These are phyloP conservation scores for Diaporthe velutina DNA, from an alignment of 2,329 filamentous ascomycete species.

Conservation along the genomic window DNA sequence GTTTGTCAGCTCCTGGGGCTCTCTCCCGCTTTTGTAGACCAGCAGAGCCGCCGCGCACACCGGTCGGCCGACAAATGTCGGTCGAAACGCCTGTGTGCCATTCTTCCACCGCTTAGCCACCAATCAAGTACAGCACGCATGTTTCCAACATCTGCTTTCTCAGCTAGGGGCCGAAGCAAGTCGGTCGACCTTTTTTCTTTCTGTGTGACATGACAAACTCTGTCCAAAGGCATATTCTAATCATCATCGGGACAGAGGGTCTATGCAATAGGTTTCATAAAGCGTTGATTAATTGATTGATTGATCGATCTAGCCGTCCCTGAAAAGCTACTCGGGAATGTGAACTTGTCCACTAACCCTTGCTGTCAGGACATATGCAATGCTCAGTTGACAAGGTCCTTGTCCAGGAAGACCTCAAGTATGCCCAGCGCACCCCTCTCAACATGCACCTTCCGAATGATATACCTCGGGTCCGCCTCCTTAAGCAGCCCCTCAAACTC, in stretches of 20 bases:
- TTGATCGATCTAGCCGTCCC: too few relatives aligned
- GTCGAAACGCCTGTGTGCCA: neutral
- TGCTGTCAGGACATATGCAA: too few relatives aligned
- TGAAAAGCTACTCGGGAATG: too few relatives aligned
- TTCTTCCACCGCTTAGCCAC: neutral
- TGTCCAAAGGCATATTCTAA: neutral
- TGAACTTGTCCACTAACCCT: too few relatives aligned
- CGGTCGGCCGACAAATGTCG: neutral
- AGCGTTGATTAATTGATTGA: too few relatives aligned
- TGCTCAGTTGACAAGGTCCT: neutral
- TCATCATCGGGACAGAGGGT: neutral
- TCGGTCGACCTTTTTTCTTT: neutral
- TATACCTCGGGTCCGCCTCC: neutral
- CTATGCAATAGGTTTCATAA: too few relatives aligned
- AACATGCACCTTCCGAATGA: neutral
- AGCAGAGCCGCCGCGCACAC: neutral
- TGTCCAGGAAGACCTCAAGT: neutral
- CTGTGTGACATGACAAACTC: neutral
- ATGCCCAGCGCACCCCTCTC: neutral
- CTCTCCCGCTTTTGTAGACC: neutral
- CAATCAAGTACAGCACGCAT: neutral
- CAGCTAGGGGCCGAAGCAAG: neutral
- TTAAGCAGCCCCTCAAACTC: neutral
- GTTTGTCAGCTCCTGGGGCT: neutral
- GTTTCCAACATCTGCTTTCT: neutral